Evolutionary conservation across 352 stramenopile species (phyloP).

Genomic region (Pythium sp.): DNA sequence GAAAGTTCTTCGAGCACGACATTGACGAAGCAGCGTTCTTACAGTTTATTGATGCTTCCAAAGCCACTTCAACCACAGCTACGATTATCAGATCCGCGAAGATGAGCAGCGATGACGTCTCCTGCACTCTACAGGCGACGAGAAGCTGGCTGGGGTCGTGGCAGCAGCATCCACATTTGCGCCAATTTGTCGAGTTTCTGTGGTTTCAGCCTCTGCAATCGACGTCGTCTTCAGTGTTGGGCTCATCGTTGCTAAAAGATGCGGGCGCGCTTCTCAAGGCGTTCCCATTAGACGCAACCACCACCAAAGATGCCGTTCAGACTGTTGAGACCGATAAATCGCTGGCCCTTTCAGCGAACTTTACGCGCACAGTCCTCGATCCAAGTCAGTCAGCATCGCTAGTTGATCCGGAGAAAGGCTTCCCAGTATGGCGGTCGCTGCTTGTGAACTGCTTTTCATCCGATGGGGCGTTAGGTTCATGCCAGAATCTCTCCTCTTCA

Average conservation of each 20-base stretch:
- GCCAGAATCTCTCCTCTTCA: constrained; percentile 9
- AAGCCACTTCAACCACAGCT: not conserved
- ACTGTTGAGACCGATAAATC: not conserved
- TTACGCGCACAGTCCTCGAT: constrained; percentile 30
- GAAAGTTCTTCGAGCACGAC: constrained; percentile 16
- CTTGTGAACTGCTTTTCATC: constrained; percentile 38
- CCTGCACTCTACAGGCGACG: constrained; percentile 38
- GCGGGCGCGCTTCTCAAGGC: constrained; percentile 19
- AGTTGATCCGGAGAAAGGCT: constrained; percentile 29
- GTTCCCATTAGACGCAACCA: constrained; percentile 23
- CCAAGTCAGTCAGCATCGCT: constrained; percentile 28
- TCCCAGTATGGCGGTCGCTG: constrained; percentile 37
- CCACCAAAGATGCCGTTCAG: not conserved
- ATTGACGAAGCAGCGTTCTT: constrained; percentile 17
- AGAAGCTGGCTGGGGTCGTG: constrained; percentile 56
- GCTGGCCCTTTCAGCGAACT: constrained; percentile 10
- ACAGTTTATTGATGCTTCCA: not conserved
- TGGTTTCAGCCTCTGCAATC: constrained; percentile 29
- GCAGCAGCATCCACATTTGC: constrained; percentile 41
- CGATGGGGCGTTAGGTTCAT: constrained; percentile 24
- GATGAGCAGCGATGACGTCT: constrained; percentile 19
- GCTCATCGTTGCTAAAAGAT: constrained; percentile 1
- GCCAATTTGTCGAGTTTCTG: constrained; percentile 48
- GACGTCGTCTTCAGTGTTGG: constrained; percentile 6
- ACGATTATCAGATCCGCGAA: constrained; percentile 7